Evolutionary conservation across 164 flowering plant genomes (phyloP).

Genomic region (Magnolia sinica): DNA sequence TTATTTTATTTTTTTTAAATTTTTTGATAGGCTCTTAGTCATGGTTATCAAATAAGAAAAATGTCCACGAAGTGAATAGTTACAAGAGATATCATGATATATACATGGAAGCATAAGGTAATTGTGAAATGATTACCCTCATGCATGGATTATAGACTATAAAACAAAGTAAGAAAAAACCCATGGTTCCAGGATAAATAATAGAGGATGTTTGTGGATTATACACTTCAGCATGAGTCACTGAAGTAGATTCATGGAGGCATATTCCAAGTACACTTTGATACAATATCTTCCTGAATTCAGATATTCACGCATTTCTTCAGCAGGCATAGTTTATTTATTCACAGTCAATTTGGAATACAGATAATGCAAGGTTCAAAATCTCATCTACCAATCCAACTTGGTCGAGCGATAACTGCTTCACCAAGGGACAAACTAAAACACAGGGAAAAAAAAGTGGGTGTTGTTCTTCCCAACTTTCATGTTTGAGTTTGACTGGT

Average conservation of each 20-base stretch:
- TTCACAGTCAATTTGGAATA: not conserved
- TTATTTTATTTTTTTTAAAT: no score
- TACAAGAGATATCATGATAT: no score
- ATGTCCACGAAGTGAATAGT: no score
- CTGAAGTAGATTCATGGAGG: not conserved
- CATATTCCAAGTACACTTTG: not conserved
- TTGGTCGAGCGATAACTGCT: not conserved
- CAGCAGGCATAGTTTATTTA: not conserved
- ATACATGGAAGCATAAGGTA: no score
- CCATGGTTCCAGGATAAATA: not conserved
- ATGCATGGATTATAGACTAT: not conserved
- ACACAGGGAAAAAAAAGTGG: not conserved
- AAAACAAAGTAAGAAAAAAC: not conserved
- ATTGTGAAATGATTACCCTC: not conserved
- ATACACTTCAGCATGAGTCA: not conserved
- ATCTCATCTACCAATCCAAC: not conserved
- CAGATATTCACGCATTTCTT: not conserved
- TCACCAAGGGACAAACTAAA: not conserved
- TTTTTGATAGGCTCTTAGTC: no score
- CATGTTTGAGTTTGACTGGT: no score
- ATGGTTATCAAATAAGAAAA: no score
- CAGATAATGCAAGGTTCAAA: no score
- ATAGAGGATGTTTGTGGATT: not conserved
- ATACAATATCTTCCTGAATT: not conserved
- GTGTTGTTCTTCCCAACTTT: no score